Evolutionary conservation across 495 filamentous ascomycete species (phyloP), one percentile per base, ranked within the genome.

Genomic region (Aspergillus nanangensis): DNA sequence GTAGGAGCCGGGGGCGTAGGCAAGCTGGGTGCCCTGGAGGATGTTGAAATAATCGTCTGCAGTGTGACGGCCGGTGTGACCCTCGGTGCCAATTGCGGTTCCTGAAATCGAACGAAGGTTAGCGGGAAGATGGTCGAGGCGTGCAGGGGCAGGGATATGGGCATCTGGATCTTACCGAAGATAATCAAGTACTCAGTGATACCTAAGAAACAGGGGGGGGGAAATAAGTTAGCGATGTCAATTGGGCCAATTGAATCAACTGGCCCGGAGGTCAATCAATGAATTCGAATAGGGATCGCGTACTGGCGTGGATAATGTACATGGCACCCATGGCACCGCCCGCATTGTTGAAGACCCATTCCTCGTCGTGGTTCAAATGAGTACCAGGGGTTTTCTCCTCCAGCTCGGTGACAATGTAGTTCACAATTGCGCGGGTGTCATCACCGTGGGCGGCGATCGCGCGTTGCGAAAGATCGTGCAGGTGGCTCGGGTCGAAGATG

Each of bases 11-110:
- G 87, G 82, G 3, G 76, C 71, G 73, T 85, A 84, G 44, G 88
- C 85, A 33, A 77, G 67, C 64, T 94, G 82, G 42, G 79, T 80
- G 48, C 88, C 88, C 18, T 69, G 63, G 22, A 94, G 76, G 75
- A 94, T 93, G 73, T 90, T 80, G 78, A 94, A 94, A 78, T 90
- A 94, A 72, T 94, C 88, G 67, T 94, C 87, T 4, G 88, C 87
- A 22, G 88, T 89, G 72, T 93, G 88, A 25, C 88, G 81, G 44
- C 88, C 88, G 10, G 83, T 79, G 75, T 94, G 88, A 44, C 88
- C 88, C 62, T 94, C 88, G 9, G 88, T 94, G 52, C 88, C 88
- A 49, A 92, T 74, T n/a, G 88, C 79, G 3, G 88, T 89, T 51
- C 87, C 81, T 77, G 51, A 18, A 21, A 38, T 17, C 14, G 13